Evolutionary conservation across 2,329 filamentous ascomycete species (phyloP).

Genomic region (Teratosphaeria epicoccoides): DNA sequence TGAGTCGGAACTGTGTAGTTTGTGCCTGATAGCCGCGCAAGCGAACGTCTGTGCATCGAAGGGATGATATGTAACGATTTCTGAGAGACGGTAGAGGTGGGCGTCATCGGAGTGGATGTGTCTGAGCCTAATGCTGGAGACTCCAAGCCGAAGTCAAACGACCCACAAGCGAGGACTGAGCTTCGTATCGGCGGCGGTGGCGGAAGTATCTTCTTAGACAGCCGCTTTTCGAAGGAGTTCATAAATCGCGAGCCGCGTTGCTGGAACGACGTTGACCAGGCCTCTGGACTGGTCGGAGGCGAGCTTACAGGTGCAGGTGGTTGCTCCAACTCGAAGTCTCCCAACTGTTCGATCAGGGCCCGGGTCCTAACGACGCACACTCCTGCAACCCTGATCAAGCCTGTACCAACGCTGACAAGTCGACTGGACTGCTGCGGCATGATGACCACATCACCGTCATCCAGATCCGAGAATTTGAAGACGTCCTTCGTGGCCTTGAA

Average conservation of each 20-base stretch:
- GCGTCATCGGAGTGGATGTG: background rate
- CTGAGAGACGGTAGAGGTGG: background rate
- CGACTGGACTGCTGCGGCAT: conserved; percentile 43
- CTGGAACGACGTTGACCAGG: background rate
- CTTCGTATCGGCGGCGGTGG: conserved; percentile 5
- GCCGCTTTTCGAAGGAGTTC: conserved; percentile 10
- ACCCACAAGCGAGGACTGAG: background rate
- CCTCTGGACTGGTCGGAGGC: background rate
- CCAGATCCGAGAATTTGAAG: conserved; percentile 56
- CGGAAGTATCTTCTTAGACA: conserved; percentile 11
- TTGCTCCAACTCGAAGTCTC: conserved; percentile 20
- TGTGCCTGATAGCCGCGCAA: conserved; percentile 7
- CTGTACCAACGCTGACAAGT: conserved; percentile 21
- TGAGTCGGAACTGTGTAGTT: conserved; percentile 7
- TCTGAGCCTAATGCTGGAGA: conserved; percentile 1
- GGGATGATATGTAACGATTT: background rate
- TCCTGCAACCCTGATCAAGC: conserved; percentile 63
- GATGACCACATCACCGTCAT: conserved; percentile 65
- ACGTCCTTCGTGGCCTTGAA: conserved; percentile 73
- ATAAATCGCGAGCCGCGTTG: background rate
- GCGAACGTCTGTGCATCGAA: conserved; percentile 1
- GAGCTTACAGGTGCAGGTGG: background rate
- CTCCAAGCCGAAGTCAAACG: background rate
- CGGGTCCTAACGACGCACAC: conserved; percentile 85
- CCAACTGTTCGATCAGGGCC: conserved; percentile 69